Evolutionary conservation across 768 basidiomycete genomes (phyloP).

Genomic region (Hydnum rufescens): DNA sequence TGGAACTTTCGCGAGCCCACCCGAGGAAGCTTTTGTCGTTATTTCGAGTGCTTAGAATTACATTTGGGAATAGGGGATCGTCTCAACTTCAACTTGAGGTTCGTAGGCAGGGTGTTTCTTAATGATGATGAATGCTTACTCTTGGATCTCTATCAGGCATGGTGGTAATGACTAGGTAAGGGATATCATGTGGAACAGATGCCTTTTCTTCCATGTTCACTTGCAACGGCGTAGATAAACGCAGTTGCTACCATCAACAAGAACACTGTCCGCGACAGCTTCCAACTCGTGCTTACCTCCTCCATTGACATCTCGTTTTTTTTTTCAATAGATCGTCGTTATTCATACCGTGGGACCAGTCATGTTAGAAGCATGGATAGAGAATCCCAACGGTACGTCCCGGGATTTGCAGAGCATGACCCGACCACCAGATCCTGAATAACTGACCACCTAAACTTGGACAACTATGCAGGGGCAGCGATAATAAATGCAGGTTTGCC

Average conservation of each 20-base stretch:
- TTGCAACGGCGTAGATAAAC: background rate
- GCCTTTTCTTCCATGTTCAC: background rate
- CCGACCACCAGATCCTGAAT: background rate
- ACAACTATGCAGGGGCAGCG: constrained; percentile 17
- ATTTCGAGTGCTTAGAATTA: background rate
- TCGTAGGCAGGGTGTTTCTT: background rate
- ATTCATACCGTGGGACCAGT: constrained; percentile 45
- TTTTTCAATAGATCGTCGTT: constrained; percentile 51
- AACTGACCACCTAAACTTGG: too few relatives aligned
- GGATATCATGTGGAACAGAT: background rate
- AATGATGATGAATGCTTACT: background rate
- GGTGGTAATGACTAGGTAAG: background rate
- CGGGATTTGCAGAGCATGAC: too few relatives aligned
- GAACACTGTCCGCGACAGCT: too few relatives aligned
- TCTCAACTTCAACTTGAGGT: background rate
- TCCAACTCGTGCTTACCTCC: too few relatives aligned
- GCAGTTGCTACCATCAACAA: constrained; percentile 44
- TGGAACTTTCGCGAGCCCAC: background rate
- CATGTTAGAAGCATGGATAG: background rate
- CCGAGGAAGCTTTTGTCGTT: background rate
- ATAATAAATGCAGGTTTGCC: constrained; percentile 36
- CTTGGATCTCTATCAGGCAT: background rate
- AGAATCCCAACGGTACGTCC: constrained; percentile 3
- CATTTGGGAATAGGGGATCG: background rate
- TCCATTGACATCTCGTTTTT: too few relatives aligned